Evolutionary conservation across 306 rosid species (phyloP).

Genomic region (Dryas octopetala): DNA sequence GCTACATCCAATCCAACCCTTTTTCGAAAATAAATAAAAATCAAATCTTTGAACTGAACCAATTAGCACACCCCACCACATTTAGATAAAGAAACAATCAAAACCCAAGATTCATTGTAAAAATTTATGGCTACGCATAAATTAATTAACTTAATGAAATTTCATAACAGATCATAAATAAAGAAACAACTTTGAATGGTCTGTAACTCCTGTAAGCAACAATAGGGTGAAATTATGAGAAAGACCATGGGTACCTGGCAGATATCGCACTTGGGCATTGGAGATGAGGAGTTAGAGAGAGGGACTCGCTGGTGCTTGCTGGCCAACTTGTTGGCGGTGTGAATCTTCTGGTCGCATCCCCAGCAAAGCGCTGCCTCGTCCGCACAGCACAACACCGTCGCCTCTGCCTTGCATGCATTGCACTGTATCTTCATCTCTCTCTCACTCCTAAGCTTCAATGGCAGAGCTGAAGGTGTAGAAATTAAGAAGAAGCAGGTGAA

Average conservation of each 20-base stretch:
- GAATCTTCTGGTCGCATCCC: constrained; percentile 73
- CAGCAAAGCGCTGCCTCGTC: constrained; percentile 72
- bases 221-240: background rate
- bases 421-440: constrained; percentile 75
- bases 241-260: background rate
- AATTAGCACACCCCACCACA: background rate
- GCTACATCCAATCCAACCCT: background rate
- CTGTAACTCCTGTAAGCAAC: background rate
- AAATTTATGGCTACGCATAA: background rate
- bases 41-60: background rate
- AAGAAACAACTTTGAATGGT: background rate
- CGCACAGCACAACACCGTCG: constrained; percentile 64
- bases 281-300: constrained; percentile 59
- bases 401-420: constrained; percentile 69
- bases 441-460: background rate
- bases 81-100: background rate
- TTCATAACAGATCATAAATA: background rate
- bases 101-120: background rate
- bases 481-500: background rate
- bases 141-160: background rate
- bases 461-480: background rate
- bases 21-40: background rate
- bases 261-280: constrained; percentile 58
- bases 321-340: constrained; percentile 74
- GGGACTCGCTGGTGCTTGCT: constrained; percentile 74